Evolutionary conservation across 2,329 filamentous ascomycete genomes (phyloP), one percentile per base, ranked within the genome.

Genomic region (Colletotrichum melonis): DNA sequence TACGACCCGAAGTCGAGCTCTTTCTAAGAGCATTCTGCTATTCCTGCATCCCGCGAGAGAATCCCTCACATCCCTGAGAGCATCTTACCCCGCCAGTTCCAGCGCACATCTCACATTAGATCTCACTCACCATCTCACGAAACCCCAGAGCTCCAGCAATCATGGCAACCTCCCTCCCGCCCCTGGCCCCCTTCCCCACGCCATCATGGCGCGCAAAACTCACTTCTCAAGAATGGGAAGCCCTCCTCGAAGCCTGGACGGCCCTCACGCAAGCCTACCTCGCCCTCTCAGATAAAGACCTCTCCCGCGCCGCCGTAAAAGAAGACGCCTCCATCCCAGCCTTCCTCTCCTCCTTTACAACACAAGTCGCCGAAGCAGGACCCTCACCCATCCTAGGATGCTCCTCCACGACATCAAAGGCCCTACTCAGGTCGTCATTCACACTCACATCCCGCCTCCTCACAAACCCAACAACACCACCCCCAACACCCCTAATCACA

Each of bases 141-240:
- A 42, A 6, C 14, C 38, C 38, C 14, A 42, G 38, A 42, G 38
- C 38, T 42, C 24, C 26, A 16, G 12, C 38, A 38, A 76, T 62
- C 63, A 87, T 87, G 84, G 78, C 82, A 52, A 74, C 80, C 77
- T 79, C 84, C 67, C 84, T 95, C 62, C 95, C 95, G 55, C 88
- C 92, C 42, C 88, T 98, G 82, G 95, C 93, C 70, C 90, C 93
- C 24, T 95, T 97, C 78, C 96, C 95, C 22, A 88, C 92, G 74
- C 84, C 89, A 42, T 85, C 86, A 68, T 91, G 95, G 85, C 91
- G 91, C 78, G 88, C 89, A 76, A 88, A 89, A 76, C 88, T 98
- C 73, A 86, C 88, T 52, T 84, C 91, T 4, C 84, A 88, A 63
- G 94, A 98, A 82, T 98, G 95, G 95, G 88, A 92, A 76, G 87